Evolutionary conservation across 2,329 filamentous ascomycete species (phyloP), one percentile per base, ranked within the genome.

Genomic region (Beauveria rudraprayagi): DNA sequence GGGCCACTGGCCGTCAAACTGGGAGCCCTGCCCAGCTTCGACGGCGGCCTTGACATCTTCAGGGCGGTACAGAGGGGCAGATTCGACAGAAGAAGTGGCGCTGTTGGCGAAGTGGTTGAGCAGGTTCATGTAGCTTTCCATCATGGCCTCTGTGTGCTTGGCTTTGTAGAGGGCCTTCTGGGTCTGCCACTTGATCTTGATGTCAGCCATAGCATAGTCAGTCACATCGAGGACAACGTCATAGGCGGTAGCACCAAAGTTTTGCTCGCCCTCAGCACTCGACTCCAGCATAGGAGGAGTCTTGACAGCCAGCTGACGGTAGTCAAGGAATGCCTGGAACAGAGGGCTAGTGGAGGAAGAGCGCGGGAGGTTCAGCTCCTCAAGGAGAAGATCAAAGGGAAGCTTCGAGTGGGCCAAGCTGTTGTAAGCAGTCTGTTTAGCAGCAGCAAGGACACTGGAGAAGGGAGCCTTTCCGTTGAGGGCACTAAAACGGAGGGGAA

Each of bases 281-380:
- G 65, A 66, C 40, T 69, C 61, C 16, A 68, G 65, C 50, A 67
- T 65, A 7, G 63, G 46, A 2, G 72, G 40, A 64, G 69, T 63
- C 50, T 72, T 64, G 5, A 68, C 65, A 1, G 65, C 61, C 0
- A 68, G 69, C 34, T 72, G 72, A 6, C 77, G 71, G 65, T 82
- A 82, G 66, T 83, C 74, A 44, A 82, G 64, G 22, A 77, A 74
- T 0, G 69, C 72, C 61, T 82, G 80, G 67, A 81, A 81, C 0
- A 83, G 53, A 0, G 80, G 79, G 28, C 64, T 75, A 59, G 76
- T 64, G 0, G 69, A 65, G 0, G 74, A 63, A 1, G 75, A 76
- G 6, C 78, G 70, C 0, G 71, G 65, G 0, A 78, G 70, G 10
- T 73, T 69, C 1, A 82, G 67, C 47, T 77, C 70, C 2, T 76